These are phyloP conservation scores for Beauveria rudraprayagi DNA, from an alignment of 2,329 filamentous ascomycete species.

Conservation along the genomic window DNA sequence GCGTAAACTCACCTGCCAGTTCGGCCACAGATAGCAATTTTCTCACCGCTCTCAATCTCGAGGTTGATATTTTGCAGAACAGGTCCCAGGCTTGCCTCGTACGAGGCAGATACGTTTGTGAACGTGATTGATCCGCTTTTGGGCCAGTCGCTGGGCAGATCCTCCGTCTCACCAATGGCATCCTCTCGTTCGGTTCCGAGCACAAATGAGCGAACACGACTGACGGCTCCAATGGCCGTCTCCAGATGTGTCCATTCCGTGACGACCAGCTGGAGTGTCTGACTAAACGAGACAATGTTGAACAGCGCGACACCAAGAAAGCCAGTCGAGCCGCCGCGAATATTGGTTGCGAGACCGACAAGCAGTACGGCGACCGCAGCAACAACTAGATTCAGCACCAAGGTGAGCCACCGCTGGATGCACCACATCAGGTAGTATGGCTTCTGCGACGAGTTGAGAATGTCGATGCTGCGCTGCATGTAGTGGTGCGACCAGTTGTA, in stretches of 20 bases:
- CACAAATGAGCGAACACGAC: conserved; percentile 20
- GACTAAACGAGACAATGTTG: conserved; percentile 23
- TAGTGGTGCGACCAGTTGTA: conserved; percentile 22
- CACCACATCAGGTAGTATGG: conserved; percentile 35
- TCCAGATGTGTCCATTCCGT: conserved; percentile 26
- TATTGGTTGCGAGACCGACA: conserved; percentile 33
- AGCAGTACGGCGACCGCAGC: conserved; percentile 38
- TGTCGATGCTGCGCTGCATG: conserved; percentile 14
- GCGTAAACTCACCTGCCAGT: conserved; percentile 24
- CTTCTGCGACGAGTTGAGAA: conserved; percentile 27
- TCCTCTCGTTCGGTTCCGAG: conserved; percentile 18
- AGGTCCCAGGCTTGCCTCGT: conserved; percentile 16
- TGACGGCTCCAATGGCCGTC: conserved; percentile 21
- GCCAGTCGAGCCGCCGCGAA: conserved; percentile 23
- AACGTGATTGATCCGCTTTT: conserved; percentile 20
- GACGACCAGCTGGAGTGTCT: conserved; percentile 23
- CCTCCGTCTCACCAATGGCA: conserved; percentile 11
- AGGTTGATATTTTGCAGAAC: conserved; percentile 25
- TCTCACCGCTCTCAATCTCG: conserved; percentile 24
- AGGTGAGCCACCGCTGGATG: conserved; percentile 41
- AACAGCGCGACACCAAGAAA: conserved; percentile 22
- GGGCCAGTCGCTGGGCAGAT: conserved; percentile 21
- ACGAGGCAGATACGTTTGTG: conserved; percentile 22
- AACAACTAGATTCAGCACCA: conserved; percentile 39
- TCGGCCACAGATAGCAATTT: conserved; percentile 36